Evolutionary conservation across 805 yeast genomes (phyloP), one percentile per base, ranked within the genome.

Genomic region (Lipomyces oligophaga): DNA sequence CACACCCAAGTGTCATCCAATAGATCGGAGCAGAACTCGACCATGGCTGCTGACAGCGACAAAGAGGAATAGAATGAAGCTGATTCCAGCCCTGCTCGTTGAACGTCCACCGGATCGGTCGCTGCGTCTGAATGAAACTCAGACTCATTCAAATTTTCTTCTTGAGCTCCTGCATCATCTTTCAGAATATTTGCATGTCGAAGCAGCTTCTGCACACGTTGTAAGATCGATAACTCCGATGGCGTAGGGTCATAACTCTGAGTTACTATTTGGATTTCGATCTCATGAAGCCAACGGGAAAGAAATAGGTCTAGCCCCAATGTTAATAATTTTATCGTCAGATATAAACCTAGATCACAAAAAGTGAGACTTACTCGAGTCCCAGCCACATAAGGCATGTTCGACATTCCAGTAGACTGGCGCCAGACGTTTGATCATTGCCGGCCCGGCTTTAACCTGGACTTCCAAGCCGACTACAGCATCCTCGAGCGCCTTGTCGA

Each of bases 341-440:
- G 8, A 38, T 15, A 10, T 20, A 25, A 27, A 10, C 8, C 27
- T n/a, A 30, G n/a, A 13, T 30, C n/a, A 16, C 11, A 15, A 2
- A n/a, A 20, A 18, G 8, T 8, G 5, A 28, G 5, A 36, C 46
- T 28, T 28, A 42, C 46, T 42, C 13, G 46, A 39, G 21, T 45
- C 49, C 49, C 49, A 45, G 4, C 49, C 49, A n/a, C 49, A 45
- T 6, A 45, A 21, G 4, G 49, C 44, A 27, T 45, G 43, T 33
- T 45, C 44, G n/a, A 45, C 43, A 25, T 35, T 38, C 41, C 49
- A 45, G 16, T 45, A 37, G n/a, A 38, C 40, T 2, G 44, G 37
- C 5, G 41, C 43, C 3, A 45, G 30, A 7, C 44, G 26, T 26
- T 39, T 39, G 15, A 37, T 26, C 43, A 32, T 31, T 8, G 41